Evolutionary conservation across 75 land plant species (phyloP).

Genomic region (Azolla pinnata): DNA sequence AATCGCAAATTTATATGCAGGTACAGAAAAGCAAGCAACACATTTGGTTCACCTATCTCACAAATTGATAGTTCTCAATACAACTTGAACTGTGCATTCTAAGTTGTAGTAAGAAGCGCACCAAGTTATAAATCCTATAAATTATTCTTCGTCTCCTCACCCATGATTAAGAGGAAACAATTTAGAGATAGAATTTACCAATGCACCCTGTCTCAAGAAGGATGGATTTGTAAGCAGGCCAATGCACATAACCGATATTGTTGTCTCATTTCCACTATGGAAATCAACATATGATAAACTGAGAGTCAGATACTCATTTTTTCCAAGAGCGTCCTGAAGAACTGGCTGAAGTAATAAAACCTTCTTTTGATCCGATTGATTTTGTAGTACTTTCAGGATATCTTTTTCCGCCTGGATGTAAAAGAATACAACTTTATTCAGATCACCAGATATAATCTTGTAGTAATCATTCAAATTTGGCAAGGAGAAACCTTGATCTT

Average conservation of each 20-base stretch:
- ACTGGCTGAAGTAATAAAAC: constrained; percentile 39
- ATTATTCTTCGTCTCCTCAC: no score
- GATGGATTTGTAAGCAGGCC: constrained; percentile 34
- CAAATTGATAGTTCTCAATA: no score
- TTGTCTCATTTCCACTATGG: constrained; percentile 35
- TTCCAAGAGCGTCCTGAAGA: constrained; percentile 30
- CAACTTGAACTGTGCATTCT: no score
- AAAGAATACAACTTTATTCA: neutral
- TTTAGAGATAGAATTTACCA: neutral
- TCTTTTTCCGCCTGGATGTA: constrained; percentile 53
- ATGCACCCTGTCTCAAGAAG: neutral
- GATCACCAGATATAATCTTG: neutral
- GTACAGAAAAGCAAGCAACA: no score
- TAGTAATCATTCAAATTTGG: no score
- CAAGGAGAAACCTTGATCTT: constrained; percentile 33
- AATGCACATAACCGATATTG: constrained; percentile 60
- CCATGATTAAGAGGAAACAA: no score
- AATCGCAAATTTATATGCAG: no score
- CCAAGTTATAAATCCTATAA: no score
- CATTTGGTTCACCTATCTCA: no score
- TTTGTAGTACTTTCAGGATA: constrained; percentile 27
- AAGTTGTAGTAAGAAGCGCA: no score
- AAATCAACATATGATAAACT: constrained; percentile 53
- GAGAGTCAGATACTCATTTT: constrained; percentile 46
- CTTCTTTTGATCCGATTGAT: constrained; percentile 40